Conservation (phyloP, 1,139 yeast species). For the Kurtzmaniella quercitrusa region DNA sequence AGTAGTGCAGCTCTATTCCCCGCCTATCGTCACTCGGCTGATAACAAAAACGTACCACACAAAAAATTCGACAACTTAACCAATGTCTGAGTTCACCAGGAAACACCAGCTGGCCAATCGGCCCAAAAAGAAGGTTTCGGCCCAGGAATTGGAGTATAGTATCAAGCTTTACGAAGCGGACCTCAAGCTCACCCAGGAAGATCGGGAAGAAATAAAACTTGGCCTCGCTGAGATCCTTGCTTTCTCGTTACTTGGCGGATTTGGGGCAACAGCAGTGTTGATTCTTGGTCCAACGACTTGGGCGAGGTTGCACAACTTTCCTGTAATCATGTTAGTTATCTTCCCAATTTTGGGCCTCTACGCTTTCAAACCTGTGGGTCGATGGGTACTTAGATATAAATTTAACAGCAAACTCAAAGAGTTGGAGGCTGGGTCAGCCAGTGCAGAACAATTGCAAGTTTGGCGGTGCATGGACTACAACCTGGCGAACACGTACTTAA, state of each 20-base stretch:
- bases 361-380: conserved; percentile 22
- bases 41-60: too few relatives aligned
- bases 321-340: conserved; percentile 28
- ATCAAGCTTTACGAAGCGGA: conserved; percentile 43
- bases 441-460: conserved; percentile 20
- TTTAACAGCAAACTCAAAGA: conserved; percentile 17
- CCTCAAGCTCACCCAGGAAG: conserved; percentile 25
- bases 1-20: neutral
- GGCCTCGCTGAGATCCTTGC: conserved; percentile 26
- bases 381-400: conserved; percentile 20
- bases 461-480: conserved; percentile 40
- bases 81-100: neutral
- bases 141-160: conserved; percentile 34
- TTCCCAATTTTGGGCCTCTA: conserved; percentile 30
- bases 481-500: conserved; percentile 31
- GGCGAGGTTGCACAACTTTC: conserved; percentile 6
- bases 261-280: conserved; percentile 20
- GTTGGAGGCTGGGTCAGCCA: conserved; percentile 11
- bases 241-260: conserved; percentile 24
- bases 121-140: conserved; percentile 24
- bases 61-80: too few relatives aligned
- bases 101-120: conserved; percentile 19
- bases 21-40: neutral
- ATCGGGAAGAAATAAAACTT: conserved; percentile 27
- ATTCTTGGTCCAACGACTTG: conserved; percentile 26